A percentile compares a stretch with the other conserved stretches of the same genome.
These are phyloP conservation scores for Solidago caesia DNA, from an alignment of 129 eudicot species.

Conservation along the genomic window DNA sequence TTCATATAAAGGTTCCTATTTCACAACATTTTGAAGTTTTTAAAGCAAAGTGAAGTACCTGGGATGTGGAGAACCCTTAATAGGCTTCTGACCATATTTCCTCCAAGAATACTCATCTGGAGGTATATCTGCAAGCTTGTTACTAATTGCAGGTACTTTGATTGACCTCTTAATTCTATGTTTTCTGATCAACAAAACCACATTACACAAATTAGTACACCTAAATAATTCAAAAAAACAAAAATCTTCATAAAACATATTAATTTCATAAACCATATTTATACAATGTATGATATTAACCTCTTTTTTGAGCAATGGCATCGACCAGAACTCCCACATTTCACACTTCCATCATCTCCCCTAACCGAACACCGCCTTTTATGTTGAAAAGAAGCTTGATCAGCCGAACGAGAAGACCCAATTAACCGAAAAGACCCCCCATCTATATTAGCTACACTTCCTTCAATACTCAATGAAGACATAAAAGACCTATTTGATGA, in stretches of 20 bases:
- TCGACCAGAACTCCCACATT: slow-evolving; percentile 80
- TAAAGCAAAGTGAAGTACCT: slow-evolving; percentile 48
- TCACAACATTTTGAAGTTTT: not conserved
- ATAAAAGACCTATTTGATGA: slow-evolving; percentile 88
- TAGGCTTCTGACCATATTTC: slow-evolving; percentile 97
- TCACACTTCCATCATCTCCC: slow-evolving; percentile 88
- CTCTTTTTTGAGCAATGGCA: slow-evolving; percentile 99
- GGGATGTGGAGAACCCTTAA: slow-evolving; percentile 98
- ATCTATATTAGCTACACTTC: slow-evolving; percentile 89
- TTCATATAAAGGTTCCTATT: not conserved
- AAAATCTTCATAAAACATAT: not conserved
- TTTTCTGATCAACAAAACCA: slow-evolving; percentile 54
- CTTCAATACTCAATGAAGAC: slow-evolving; percentile 93
- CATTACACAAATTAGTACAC: not conserved
- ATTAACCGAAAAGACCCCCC: slow-evolving; percentile 68
- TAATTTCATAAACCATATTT: not conserved
- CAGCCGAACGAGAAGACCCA: slow-evolving; percentile 64
- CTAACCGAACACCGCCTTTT: slow-evolving; percentile 68
- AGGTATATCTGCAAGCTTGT: slow-evolving; percentile 97
- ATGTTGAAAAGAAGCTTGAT: slow-evolving; percentile 61
- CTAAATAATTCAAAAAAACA: not conserved
- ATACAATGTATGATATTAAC: slow-evolving; percentile 30
- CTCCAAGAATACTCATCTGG: slow-evolving; percentile 99
- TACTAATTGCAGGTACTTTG: slow-evolving; percentile 98
- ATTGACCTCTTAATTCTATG: slow-evolving; percentile 88